A percentile compares a stretch with the other conserved stretches of the same genome.
Conservation (phyloP, 2,329 filamentous ascomycete species). For the Byssoonygena ceratinophila region DNA sequence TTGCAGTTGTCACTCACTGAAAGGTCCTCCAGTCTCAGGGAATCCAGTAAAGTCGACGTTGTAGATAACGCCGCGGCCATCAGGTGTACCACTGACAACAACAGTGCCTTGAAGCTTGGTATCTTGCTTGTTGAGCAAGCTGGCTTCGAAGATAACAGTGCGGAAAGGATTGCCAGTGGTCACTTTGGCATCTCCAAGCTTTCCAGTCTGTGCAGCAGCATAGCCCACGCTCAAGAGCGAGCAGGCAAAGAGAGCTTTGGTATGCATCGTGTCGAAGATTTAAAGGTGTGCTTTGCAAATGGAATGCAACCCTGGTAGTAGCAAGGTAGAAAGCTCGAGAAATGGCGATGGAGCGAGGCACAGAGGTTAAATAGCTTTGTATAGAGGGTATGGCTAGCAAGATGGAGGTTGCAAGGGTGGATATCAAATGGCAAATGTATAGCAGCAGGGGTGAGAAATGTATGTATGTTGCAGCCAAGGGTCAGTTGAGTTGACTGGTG, state of each 20-base stretch:
- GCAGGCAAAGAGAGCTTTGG: slow-evolving; percentile 17
- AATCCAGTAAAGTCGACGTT: slow-evolving; percentile 49
- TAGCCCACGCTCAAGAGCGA: slow-evolving; percentile 20
- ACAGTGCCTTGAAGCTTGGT: slow-evolving; percentile 48
- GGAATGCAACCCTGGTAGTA: background rate
- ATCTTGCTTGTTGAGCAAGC: slow-evolving; percentile 45
- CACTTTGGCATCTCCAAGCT: slow-evolving; percentile 42
- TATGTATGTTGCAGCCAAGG: too few species aligned
- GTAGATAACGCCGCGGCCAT: slow-evolving; percentile 48
- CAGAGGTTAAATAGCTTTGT: background rate
- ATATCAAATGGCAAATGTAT: background rate
- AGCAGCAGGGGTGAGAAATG: background rate
- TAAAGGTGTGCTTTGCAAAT: background rate
- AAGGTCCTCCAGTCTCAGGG: slow-evolving; percentile 45
- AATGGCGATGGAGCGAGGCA: background rate
- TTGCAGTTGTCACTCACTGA: slow-evolving; percentile 41
- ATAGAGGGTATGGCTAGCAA: background rate
- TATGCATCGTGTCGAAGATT: slow-evolving; percentile 16
- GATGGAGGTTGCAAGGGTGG: background rate
- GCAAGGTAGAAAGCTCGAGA: background rate
- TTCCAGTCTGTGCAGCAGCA: slow-evolving; percentile 18
- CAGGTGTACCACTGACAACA: slow-evolving; percentile 36
- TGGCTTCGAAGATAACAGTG: slow-evolving; percentile 43
- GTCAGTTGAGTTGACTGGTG: background rate
- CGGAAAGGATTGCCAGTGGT: slow-evolving; percentile 48